These are phyloP conservation scores for Phytophthora hybrid DNA, from an alignment of 352 stramenopile species.

Conservation along the genomic window DNA sequence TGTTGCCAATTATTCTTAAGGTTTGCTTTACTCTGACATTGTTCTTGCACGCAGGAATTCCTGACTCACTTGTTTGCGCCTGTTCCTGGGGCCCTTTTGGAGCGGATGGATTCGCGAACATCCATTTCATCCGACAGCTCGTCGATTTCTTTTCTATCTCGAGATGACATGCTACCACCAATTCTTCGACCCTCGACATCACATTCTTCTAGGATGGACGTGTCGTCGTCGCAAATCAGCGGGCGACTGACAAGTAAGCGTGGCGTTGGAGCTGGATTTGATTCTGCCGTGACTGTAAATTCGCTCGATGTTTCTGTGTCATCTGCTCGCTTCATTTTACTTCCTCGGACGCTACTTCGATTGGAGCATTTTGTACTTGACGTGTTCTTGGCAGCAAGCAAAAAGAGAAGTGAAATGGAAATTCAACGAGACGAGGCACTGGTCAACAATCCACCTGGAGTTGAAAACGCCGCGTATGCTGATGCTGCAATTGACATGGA, in stretches of 20 bases:
- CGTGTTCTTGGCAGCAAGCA: constrained; percentile 54
- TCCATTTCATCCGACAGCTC: constrained; percentile 40
- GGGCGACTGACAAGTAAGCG: constrained; percentile 32
- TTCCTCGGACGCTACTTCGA: constrained; percentile 59
- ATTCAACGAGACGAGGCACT: constrained; percentile 48
- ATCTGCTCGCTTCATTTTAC: constrained; percentile 58
- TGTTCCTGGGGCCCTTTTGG: constrained; percentile 37
- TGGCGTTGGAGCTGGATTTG: constrained; percentile 10
- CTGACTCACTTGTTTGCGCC: constrained; percentile 49
- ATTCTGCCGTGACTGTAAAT: constrained; percentile 23
- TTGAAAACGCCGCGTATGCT: constrained; percentile 38
- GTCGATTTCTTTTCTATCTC: constrained; percentile 39
- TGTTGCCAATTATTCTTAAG: constrained; percentile 1
- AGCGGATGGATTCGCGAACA: constrained; percentile 34
- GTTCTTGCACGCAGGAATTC: constrained; percentile 41
- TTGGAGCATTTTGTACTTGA: constrained; percentile 68
- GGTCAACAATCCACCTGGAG: constrained; percentile 34
- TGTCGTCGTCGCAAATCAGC: constrained; percentile 41
- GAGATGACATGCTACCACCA: constrained; percentile 25
- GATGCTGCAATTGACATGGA: constrained; percentile 37
- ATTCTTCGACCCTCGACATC: constrained; percentile 25
- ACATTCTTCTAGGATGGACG: constrained; percentile 31
- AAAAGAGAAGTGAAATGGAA: constrained; percentile 52
- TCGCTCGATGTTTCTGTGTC: constrained; percentile 47
- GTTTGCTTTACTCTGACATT: constrained; percentile 18